These are phyloP conservation scores for Choiromyces venosus DNA, from an alignment of 495 filamentous ascomycete species.

Conservation along the genomic window DNA sequence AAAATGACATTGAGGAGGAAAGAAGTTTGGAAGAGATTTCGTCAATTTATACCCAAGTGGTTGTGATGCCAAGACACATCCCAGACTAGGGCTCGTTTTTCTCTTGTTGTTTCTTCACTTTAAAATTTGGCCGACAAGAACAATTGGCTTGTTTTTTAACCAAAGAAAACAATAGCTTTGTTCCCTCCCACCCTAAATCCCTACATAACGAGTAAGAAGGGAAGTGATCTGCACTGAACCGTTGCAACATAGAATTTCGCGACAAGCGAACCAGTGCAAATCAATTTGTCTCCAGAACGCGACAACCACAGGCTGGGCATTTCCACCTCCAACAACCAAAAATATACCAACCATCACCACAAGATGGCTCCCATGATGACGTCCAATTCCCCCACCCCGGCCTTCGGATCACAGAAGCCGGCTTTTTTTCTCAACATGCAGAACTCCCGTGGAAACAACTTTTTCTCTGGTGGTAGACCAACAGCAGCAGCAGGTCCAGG, in stretches of 20 bases:
- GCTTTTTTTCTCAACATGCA: conserved; percentile 34
- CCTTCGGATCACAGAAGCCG: conserved; percentile 26
- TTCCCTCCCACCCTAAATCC: conserved; percentile 3
- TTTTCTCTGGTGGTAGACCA: conserved; percentile 25
- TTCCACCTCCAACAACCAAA: background rate
- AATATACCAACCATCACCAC: conserved; percentile 6
- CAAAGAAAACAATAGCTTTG: background rate
- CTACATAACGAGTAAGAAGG: too few relatives aligned
- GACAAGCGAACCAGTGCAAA: conserved; percentile 6
- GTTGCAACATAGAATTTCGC: conserved; percentile 17
- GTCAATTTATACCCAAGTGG: conserved; percentile 29
- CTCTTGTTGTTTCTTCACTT: background rate
- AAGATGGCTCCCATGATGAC: conserved; percentile 37
- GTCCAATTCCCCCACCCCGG: conserved; percentile 10
- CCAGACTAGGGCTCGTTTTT: conserved; percentile 4
- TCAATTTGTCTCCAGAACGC: conserved; percentile 20
- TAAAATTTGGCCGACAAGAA: conserved; percentile 9
- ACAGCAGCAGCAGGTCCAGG: conserved; percentile 19
- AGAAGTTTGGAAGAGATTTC: conserved; percentile 42
- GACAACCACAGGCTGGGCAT: background rate
- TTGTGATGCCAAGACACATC: conserved; percentile 8
- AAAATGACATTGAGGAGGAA: conserved; percentile 62
- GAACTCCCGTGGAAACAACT: conserved; percentile 25
- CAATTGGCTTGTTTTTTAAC: background rate
- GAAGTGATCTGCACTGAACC: conserved; percentile 15